Evolutionary conservation across 495 filamentous ascomycete genomes (phyloP), one percentile per base, ranked within the genome.

Genomic region (Massariosphaeria phaeospora): DNA sequence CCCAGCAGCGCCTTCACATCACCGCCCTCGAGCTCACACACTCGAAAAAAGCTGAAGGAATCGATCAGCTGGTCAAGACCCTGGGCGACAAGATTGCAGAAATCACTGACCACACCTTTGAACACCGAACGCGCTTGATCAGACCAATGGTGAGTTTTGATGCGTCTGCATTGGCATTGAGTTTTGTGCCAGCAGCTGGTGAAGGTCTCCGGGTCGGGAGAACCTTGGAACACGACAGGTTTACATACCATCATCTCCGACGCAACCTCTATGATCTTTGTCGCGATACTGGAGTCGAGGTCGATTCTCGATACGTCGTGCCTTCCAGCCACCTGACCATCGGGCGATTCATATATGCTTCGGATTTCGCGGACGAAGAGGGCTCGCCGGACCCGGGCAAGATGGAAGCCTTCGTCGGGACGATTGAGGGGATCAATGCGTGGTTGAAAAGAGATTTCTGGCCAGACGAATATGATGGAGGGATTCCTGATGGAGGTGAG

Each of bases 201-300:
- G 81, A 84, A 64, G 66, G 60, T 4, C 60, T 69, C 3, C 38
- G 68, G 20, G 61, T 71, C 4, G 55, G 60, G 11, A 42, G 69
- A 12, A 57, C 57, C 11, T 29, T 49, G 0, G 64, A 67, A 13
- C 71, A 75, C 7, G 84, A 88, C 55, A 31, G 24, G 0, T 96
- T 88, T 68, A 88, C 86, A 2, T 97, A 95, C 68, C 91, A 96
- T 62, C 91, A 96, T 68, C 80, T 97, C 4, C 81, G 91, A 1
- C 75, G 85, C 2, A 88, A 95, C 68, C 67, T 94, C 12, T 90
- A 81, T 65, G 73, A 75, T 15, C 68, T 80, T n/a, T 75, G 76
- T 11, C 67, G 72, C 38, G 69, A 68, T 2, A 74, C 78, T 2
- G 85, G 85, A 0, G 75, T 88, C 7, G 67, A 69, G 9, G 74